Conservation (phyloP, 805 yeast species). For the Yarrowia bubula region DNA sequence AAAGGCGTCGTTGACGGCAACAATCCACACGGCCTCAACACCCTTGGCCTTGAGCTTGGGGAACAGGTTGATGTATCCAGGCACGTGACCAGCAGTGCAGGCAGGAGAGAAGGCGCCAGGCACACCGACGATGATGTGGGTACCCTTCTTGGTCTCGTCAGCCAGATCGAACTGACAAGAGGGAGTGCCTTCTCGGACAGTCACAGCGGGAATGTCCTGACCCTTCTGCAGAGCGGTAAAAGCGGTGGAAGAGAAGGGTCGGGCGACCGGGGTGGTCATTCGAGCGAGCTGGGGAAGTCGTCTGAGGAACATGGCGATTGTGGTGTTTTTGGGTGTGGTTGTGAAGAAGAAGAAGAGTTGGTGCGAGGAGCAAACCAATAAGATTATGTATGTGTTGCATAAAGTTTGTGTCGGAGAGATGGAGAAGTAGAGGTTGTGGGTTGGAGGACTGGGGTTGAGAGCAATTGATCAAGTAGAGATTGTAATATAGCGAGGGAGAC, state of each 20-base stretch:
- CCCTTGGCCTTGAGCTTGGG: conserved; percentile 63
- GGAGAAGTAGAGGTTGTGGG: not conserved
- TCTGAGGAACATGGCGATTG: not conserved
- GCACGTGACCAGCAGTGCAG: conserved; percentile 69
- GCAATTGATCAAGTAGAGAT: not conserved
- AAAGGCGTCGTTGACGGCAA: conserved; percentile 84
- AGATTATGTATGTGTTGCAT: conserved; percentile 12
- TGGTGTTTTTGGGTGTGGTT: not conserved
- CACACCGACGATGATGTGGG: conserved; percentile 55
- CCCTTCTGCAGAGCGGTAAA: conserved; percentile 52
- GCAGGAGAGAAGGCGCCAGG: conserved; percentile 84
- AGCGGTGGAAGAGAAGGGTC: conserved; percentile 30
- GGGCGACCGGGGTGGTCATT: not conserved
- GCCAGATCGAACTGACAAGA: conserved; percentile 60
- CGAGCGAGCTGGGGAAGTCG: conserved; percentile 17
- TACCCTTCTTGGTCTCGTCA: conserved; percentile 47
- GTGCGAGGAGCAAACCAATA: conserved; percentile 3
- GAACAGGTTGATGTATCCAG: conserved; percentile 61
- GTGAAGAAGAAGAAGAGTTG: conserved; percentile 4
- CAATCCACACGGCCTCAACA: conserved; percentile 57
- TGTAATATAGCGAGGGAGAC: not conserved
- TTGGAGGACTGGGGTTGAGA: no score
- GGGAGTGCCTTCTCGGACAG: conserved; percentile 61
- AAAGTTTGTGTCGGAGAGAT: not conserved
- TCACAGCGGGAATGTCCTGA: conserved; percentile 55